Evolutionary conservation across 1,284 basidiomycete genomes (phyloP), one percentile per base, ranked within the genome.

Genomic region (Schizopora paradoxa): DNA sequence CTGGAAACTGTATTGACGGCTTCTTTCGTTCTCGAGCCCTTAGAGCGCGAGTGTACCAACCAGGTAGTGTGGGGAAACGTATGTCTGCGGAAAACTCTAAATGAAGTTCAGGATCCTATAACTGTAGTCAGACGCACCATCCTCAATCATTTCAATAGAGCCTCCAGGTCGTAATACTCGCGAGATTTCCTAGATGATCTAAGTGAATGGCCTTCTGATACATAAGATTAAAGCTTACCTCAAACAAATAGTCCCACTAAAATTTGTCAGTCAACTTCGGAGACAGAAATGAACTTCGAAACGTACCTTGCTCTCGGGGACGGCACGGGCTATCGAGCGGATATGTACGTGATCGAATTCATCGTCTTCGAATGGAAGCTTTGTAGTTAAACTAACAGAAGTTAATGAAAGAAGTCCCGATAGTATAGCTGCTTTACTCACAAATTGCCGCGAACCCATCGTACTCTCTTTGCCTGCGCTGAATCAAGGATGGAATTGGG

Each of bases 261-360:
- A 41, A 33, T 36, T 29, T 27, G 19, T 34, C 16, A 46, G 23
- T 19, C 34, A 14, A 16, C 5, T 34, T 19, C 6, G n/a, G 32
- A 35, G 21, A 41, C n/a, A 19, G 18, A 19, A 26, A 45, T 51
- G n/a, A n/a, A 11, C 45, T 52, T 43, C 11, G 44, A 36, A 37
- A 7, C 41, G 14, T 19, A 55, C 60, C 69, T 87, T 85, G 55
- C 79, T 82, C 58, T 87, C 84, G 4, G 84, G 84, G 14, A 86
- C 75, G 18, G 77, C 83, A 52, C 73, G 72, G 0, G 81, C 77
- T 38, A 87, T 73, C 37, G 67, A 66, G 43, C 75, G 67, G 38
- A 86, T 73, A 56, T 82, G 83, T n/a, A 87, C 77, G 61, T 82
- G 76, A 58, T 87, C 85, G 51, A 87, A 87, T 54, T 82, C 76